These are phyloP conservation scores for Sanghuangporus weigelae DNA, from an alignment of 1,284 basidiomycete species.

Conservation along the genomic window DNA sequence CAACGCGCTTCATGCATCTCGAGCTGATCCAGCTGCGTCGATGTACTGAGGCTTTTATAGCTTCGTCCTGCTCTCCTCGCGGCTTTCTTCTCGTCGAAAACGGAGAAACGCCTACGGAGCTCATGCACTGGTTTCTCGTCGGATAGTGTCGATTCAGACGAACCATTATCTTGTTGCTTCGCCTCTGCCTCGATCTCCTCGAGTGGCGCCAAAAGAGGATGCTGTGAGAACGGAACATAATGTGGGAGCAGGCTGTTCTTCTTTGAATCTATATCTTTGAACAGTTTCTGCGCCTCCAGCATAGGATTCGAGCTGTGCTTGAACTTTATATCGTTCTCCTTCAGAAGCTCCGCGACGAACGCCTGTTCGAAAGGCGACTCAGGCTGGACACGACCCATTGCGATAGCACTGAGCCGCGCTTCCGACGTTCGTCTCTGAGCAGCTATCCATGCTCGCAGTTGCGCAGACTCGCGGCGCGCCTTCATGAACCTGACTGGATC, in stretches of 20 bases:
- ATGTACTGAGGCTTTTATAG: background rate
- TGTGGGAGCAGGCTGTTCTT: background rate
- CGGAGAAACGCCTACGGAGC: background rate
- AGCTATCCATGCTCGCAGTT: background rate
- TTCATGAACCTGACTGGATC: conserved; percentile 6
- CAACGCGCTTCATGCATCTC: background rate
- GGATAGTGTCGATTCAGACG: background rate
- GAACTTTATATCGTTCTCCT: conserved; percentile 5
- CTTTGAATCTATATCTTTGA: background rate
- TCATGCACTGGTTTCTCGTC: background rate
- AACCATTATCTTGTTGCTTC: background rate
- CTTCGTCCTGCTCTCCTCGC: conserved; percentile 3
- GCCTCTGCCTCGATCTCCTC: conserved; percentile 6
- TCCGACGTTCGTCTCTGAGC: conserved; percentile 1
- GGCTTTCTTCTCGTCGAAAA: conserved; percentile 12
- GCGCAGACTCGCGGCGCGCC: background rate
- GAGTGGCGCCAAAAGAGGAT: background rate
- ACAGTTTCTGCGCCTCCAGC: background rate
- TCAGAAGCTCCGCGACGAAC: conserved; percentile 6
- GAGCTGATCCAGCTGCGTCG: background rate
- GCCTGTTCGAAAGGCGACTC: background rate
- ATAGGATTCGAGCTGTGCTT: conserved; percentile 6
- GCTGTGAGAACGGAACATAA: conserved; percentile 5
- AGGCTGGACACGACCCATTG: background rate
- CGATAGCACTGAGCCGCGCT: conserved; percentile 1